These are phyloP conservation scores for Cladorrhinum samala DNA, from an alignment of 495 filamentous ascomycete species.

Conservation along the genomic window DNA sequence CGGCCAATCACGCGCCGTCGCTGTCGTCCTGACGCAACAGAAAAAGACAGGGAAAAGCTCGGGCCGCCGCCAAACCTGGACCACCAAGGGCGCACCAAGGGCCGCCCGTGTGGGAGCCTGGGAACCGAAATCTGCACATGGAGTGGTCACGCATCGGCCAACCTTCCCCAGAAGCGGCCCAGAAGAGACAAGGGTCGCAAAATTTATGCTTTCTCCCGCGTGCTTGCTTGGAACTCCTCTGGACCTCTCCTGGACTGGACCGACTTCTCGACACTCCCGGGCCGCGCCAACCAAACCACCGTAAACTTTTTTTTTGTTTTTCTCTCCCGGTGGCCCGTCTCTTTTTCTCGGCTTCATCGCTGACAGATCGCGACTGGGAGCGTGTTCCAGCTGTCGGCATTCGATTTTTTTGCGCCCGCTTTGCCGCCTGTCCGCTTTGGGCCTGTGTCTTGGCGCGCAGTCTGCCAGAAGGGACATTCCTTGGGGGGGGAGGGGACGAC, in stretches of 20 bases:
- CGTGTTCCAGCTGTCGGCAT: not conserved
- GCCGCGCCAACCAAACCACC: not conserved
- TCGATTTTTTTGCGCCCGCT: not conserved
- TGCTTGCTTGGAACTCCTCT: not conserved
- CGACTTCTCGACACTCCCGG: not conserved
- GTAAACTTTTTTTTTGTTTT: not conserved
- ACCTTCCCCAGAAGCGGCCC: conserved; percentile 11
- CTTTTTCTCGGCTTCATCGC: not conserved
- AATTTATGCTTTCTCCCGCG: conserved; percentile 10
- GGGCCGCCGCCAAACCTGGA: conserved; percentile 2
- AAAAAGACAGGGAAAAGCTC: conserved; percentile 1
- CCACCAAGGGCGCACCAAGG: not conserved
- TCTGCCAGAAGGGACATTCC: not conserved
- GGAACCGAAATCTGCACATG: conserved; percentile 17
- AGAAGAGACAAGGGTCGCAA: conserved; percentile 14
- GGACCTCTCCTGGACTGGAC: too few relatives aligned
- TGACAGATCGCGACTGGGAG: too few relatives aligned
- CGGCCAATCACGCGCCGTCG: conserved; percentile 9
- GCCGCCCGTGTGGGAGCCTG: conserved; percentile 4
- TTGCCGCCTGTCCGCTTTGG: not conserved
- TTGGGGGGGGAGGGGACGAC: not conserved
- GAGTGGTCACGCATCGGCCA: conserved; percentile 13
- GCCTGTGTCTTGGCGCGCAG: not conserved
- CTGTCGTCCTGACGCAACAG: not conserved
- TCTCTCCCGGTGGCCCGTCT: too few relatives aligned